Evolutionary conservation across 78 protist genomes (phyloP).

Genomic region (Cavenderia fasciculata): DNA sequence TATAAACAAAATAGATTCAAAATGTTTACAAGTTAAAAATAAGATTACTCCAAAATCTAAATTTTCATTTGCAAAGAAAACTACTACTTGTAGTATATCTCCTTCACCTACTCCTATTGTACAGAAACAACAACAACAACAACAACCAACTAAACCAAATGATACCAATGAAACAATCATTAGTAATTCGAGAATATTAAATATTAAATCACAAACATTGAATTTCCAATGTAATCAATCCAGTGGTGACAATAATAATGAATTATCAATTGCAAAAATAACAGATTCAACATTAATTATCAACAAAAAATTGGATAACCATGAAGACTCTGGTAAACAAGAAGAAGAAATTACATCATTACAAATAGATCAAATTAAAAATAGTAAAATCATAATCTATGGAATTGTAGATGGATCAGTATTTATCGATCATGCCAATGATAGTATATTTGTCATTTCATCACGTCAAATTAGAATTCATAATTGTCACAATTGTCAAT

Average conservation of each 20-base stretch:
- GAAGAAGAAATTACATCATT: too few species aligned
- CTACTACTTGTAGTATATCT: neutral
- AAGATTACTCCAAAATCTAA: slow-evolving; percentile 46
- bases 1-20: neutral
- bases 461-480: slow-evolving; percentile 49
- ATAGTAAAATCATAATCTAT: neutral
- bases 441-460: neutral
- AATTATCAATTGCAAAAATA: slow-evolving; percentile 25
- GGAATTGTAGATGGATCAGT: slow-evolving; percentile 45
- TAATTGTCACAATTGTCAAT: slow-evolving; percentile 6
- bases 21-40: slow-evolving; percentile 9
- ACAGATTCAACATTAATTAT: slow-evolving; percentile 5
- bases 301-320: neutral
- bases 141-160: neutral
- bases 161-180: neutral
- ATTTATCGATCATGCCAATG: slow-evolving; percentile 59
- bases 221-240: too few species aligned
- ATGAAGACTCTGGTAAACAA: too few species aligned
- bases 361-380: slow-evolving; percentile 1
- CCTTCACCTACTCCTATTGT: neutral
- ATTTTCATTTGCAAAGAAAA: slow-evolving; percentile 33
- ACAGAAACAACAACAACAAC: neutral
- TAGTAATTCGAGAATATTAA: neutral
- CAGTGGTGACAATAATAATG: slow-evolving; percentile 1
- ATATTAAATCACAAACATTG: neutral